Percentiles rank a stretch among this genome's conserved stretches.
Conservation (phyloP, 2,329 filamentous ascomycete species). For the Stylonectria norvegica region DNA sequence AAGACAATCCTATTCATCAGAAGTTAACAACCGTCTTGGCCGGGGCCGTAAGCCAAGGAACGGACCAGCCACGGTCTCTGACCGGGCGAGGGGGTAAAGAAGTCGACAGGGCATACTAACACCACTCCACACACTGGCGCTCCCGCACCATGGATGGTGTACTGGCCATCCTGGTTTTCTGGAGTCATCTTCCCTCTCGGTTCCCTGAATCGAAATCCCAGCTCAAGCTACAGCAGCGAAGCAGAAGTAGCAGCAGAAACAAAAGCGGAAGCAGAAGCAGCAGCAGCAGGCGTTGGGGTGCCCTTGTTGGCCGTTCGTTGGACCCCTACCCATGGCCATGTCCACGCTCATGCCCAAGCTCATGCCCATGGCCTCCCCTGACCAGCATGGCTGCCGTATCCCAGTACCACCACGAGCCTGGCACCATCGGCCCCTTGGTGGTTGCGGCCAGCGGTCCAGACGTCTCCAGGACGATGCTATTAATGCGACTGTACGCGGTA, state of each 20-base stretch:
- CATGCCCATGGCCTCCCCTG: conserved; percentile 22
- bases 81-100: conserved; percentile 16
- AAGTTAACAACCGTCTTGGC: conserved; percentile 26
- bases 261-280: no score
- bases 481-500: no score
- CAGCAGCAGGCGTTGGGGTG: conserved; percentile 21
- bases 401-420: conserved; percentile 27
- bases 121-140: conserved; percentile 14
- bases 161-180: conserved; percentile 7
- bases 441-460: no score
- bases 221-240: conserved; percentile 3
- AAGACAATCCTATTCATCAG: conserved; percentile 26
- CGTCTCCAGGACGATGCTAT: conserved; percentile 24
- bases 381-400: conserved; percentile 19
- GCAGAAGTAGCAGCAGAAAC: no score
- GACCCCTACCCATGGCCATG: conserved; percentile 27
- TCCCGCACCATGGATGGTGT: conserved; percentile 23
- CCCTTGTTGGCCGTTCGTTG: conserved; percentile 23
- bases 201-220: conserved; percentile 26
- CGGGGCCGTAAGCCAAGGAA: conserved; percentile 13
- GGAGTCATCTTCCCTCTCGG: conserved; percentile 11
- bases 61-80: conserved; percentile 9
- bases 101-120: conserved; percentile 15
- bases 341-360: no score
- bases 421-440: conserved; percentile 24